Conservation (phyloP, 768 basidiomycete species). For the Psilocybe cubensis region DNA sequence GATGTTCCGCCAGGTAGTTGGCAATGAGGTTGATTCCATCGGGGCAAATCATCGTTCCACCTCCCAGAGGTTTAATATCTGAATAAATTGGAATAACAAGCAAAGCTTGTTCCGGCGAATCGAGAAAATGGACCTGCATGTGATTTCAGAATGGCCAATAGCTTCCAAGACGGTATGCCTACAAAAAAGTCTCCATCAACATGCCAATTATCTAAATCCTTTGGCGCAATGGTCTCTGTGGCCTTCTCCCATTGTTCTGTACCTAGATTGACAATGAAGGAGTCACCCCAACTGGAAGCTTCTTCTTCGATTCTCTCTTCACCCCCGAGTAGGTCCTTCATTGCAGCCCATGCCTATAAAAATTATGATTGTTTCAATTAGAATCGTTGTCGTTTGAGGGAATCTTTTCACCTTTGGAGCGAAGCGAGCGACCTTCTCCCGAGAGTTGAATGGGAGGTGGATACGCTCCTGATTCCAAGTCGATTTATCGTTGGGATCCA, state of each 20-base stretch:
- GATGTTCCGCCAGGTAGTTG: constrained; percentile 52
- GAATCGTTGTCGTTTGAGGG: neutral
- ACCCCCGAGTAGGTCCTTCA: constrained; percentile 62
- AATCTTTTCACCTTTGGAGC: constrained; percentile 45
- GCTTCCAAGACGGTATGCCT: constrained; percentile 12
- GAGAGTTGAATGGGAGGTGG: constrained; percentile 58
- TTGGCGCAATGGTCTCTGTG: constrained; percentile 34
- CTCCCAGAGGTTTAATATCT: constrained; percentile 56
- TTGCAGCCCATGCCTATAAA: constrained; percentile 58
- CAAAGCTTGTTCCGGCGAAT: constrained; percentile 67
- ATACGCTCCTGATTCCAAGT: constrained; percentile 57
- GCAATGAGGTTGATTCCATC: constrained; percentile 56
- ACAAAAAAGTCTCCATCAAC: constrained; percentile 64
- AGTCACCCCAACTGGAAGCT: constrained; percentile 56
- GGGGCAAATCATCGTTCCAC: constrained; percentile 63
- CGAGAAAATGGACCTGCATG: constrained; percentile 57
- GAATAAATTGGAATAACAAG: constrained; percentile 66
- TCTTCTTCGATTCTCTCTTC: constrained; percentile 57
- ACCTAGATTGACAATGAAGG: constrained; percentile 68
- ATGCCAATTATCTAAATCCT: constrained; percentile 65
- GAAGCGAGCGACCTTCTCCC: constrained; percentile 49
- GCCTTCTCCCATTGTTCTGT: constrained; percentile 41
- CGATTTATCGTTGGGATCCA: constrained; percentile 55
- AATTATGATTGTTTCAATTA: constrained; percentile 30
- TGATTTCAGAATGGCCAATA: neutral